Conservation (phyloP, 495 filamentous ascomycete genomes). For the Apodospora peruviana region DNA sequence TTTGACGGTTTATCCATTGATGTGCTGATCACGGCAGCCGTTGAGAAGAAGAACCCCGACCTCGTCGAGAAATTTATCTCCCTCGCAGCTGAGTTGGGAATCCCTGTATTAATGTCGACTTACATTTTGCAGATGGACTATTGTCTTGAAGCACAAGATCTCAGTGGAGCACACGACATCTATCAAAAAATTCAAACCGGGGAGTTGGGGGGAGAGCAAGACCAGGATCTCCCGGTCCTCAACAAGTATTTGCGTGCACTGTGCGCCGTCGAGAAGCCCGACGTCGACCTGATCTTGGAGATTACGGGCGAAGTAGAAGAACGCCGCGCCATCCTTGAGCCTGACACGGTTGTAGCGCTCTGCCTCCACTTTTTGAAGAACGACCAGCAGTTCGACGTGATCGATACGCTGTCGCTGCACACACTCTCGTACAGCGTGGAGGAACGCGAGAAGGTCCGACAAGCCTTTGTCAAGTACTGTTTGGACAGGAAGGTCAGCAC, state of each 20-base stretch:
- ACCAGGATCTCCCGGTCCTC: constrained; percentile 56
- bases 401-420: constrained; percentile 69
- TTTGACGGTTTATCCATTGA: too few relatives aligned
- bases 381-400: constrained; percentile 67
- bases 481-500: constrained; percentile 55
- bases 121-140: constrained; percentile 72
- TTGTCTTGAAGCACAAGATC: constrained; percentile 60
- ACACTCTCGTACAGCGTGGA: constrained; percentile 55
- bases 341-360: constrained; percentile 66
- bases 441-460: constrained; percentile 58
- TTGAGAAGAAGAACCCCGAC: constrained; percentile 61
- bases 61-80: constrained; percentile 66
- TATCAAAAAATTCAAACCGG: constrained; percentile 53
- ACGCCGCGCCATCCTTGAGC: constrained; percentile 59
- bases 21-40: constrained; percentile 65
- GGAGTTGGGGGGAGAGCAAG: constrained; percentile 37
- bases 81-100: constrained; percentile 55
- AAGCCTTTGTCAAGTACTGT: constrained; percentile 60
- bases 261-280: constrained; percentile 45
- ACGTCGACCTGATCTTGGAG: constrained; percentile 63
- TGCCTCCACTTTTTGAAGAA: constrained; percentile 63
- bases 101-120: constrained; percentile 60
- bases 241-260: constrained; percentile 75
- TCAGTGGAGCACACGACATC: constrained; percentile 57
- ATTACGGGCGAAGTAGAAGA: constrained; percentile 71